A percentile compares a stretch with the other conserved stretches of the same genome.
These are phyloP conservation scores for Wickerhamomyces sp. DNA, from an alignment of 1,139 yeast species.

Conservation along the genomic window DNA sequence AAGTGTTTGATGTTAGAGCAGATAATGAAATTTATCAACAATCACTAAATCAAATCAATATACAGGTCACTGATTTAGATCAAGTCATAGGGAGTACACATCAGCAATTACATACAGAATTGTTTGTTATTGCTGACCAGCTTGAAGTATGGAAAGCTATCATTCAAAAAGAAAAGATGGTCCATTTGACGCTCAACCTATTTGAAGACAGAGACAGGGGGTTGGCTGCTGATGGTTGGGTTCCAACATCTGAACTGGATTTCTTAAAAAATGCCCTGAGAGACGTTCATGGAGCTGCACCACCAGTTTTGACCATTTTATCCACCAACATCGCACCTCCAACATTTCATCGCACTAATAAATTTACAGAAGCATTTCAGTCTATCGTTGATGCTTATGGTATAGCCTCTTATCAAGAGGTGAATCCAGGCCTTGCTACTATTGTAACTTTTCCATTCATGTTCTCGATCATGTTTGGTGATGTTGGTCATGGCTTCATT, in stretches of 20 bases:
- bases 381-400: slow-evolving; percentile 79
- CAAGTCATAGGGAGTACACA: slow-evolving; percentile 54
- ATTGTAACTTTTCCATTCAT: slow-evolving; percentile 78
- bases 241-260: slow-evolving; percentile 54
- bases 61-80: slow-evolving; percentile 50
- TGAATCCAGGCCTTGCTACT: slow-evolving; percentile 77
- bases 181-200: slow-evolving; percentile 58
- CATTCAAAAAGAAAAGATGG: slow-evolving; percentile 68
- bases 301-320: slow-evolving; percentile 62
- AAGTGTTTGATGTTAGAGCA: slow-evolving; percentile 32
- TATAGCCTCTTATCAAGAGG: slow-evolving; percentile 70
- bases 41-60: slow-evolving; percentile 39
- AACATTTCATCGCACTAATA: slow-evolving; percentile 71
- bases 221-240: slow-evolving; percentile 77
- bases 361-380: slow-evolving; percentile 74
- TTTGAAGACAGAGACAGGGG: slow-evolving; percentile 66
- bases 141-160: slow-evolving; percentile 63
- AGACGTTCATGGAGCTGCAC: slow-evolving; percentile 39
- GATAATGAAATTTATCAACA: slow-evolving; percentile 21
- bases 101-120: slow-evolving; percentile 60
- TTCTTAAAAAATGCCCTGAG: slow-evolving; percentile 30
- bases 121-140: slow-evolving; percentile 62
- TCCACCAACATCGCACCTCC: slow-evolving; percentile 71
- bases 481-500: slow-evolving; percentile 74
- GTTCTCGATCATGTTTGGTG: slow-evolving; percentile 90